These are phyloP conservation scores for Acanthamoeba pearcei DNA, from an alignment of 208 protist species.

Conservation along the genomic window DNA sequence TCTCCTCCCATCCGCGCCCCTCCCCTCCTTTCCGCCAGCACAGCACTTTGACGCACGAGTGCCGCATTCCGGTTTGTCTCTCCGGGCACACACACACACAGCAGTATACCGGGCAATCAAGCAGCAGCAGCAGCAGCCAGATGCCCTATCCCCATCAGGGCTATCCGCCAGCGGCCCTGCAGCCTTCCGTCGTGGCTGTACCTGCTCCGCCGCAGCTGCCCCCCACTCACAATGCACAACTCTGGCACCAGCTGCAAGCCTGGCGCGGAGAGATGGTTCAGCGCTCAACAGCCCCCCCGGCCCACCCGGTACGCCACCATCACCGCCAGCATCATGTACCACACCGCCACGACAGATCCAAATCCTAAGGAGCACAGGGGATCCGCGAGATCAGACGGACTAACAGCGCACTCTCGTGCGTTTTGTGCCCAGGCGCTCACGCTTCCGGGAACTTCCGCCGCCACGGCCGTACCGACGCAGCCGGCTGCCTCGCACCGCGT, in stretches of 20 bases:
- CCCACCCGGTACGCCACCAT: background rate
- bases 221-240: background rate
- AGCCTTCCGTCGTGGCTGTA: background rate
- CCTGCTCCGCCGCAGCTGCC: background rate
- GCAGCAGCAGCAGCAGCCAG: background rate
- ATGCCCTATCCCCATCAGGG: background rate
- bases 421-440: background rate
- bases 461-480: background rate
- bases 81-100: background rate
- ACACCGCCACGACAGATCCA: no score
- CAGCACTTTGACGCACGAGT: no score
- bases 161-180: background rate
- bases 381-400: no score
- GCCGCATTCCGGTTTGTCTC: no score
- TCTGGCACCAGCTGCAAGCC: constrained; percentile 3
- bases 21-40: no score
- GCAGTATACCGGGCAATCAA: background rate
- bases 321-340: no score
- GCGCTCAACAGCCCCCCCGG: background rate
- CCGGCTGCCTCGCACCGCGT: background rate
- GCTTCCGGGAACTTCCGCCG: background rate
- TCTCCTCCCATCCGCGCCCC: no score
- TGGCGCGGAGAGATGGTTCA: background rate
- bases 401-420: no score
- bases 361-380: no score